These are phyloP conservation scores for Talaromyces sp. DNA, from an alignment of 2,329 filamentous ascomycete species.

Conservation along the genomic window DNA sequence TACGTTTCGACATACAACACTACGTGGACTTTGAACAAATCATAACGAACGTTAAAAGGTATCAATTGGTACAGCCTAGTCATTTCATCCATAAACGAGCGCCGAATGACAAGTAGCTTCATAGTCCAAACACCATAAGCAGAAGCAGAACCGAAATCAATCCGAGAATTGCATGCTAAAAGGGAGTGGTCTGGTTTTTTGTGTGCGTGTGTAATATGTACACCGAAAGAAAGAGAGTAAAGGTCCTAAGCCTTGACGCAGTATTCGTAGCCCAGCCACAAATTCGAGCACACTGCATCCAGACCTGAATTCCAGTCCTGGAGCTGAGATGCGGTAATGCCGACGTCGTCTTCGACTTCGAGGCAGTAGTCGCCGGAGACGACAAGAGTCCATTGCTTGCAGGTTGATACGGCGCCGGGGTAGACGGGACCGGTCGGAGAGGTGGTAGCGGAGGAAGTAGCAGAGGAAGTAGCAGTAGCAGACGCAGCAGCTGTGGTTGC, in stretches of 20 bases:
- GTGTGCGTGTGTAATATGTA: conserved; percentile 11
- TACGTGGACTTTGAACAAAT: neutral
- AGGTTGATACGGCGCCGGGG: conserved; percentile 12
- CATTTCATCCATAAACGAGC: neutral
- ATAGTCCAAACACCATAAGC: neutral
- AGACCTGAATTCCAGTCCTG: conserved; percentile 15
- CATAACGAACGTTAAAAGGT: neutral
- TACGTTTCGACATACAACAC: neutral
- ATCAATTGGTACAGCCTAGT: conserved; percentile 1
- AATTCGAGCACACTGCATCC: conserved; percentile 13
- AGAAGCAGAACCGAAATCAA: conserved; percentile 4
- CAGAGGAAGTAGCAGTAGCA: neutral
- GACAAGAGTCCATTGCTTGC: conserved; percentile 15
- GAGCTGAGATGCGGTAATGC: conserved; percentile 15
- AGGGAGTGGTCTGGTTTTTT: neutral
- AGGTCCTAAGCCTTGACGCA: conserved; percentile 14
- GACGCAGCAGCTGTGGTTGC: neutral
- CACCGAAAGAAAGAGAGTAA: conserved; percentile 14
- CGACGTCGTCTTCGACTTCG: conserved; percentile 12
- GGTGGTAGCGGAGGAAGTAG: neutral
- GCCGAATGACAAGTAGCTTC: neutral
- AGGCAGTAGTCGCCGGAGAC: conserved; percentile 18
- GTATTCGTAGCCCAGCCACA: conserved; percentile 18
- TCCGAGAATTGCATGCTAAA: conserved; percentile 1
- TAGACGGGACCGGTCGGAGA: conserved; percentile 9